A percentile compares a stretch with the other conserved stretches of the same genome.
Evolutionary conservation across 768 basidiomycete species (phyloP).

Genomic region (Macrolepiota fuliginosa): DNA sequence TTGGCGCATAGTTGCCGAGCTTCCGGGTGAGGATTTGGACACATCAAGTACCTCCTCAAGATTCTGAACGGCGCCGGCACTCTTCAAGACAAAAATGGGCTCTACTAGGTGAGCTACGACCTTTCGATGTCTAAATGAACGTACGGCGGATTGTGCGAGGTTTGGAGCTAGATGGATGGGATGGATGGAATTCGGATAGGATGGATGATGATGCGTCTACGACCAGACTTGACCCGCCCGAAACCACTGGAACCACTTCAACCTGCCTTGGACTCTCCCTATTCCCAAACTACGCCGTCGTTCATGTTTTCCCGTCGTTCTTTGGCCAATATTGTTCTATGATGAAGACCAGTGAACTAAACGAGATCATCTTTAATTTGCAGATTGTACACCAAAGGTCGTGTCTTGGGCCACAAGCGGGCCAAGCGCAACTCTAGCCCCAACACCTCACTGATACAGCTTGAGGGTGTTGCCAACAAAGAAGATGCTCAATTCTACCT

Average conservation of each 20-base stretch:
- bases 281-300: neutral
- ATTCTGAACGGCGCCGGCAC: conserved; percentile 43
- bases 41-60: conserved; percentile 32
- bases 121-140: conserved; percentile 18
- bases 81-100: conserved; percentile 64
- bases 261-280: neutral
- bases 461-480: conserved; percentile 93
- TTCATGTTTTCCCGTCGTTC: neutral
- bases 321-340: neutral
- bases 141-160: conserved; percentile 16
- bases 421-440: conserved; percentile 96
- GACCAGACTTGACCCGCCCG: neutral
- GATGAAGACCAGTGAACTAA: conserved; percentile 16
- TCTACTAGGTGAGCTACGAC: conserved; percentile 68
- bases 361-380: conserved; percentile 14
- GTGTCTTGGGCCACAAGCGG: conserved; percentile 97
- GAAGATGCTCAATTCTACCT: conserved; percentile 98
- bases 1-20: neutral
- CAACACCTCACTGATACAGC: conserved; percentile 94
- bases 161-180: conserved; percentile 45
- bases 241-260: conserved; percentile 4
- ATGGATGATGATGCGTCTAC: conserved; percentile 26
- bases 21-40: conserved; percentile 4
- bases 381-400: conserved; percentile 96
- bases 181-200: conserved; percentile 18